A percentile compares a stretch with the other conserved stretches of the same genome.
These are phyloP conservation scores for Syzygium grande DNA, from an alignment of 345 rosid genomes.

Conservation along the genomic window DNA sequence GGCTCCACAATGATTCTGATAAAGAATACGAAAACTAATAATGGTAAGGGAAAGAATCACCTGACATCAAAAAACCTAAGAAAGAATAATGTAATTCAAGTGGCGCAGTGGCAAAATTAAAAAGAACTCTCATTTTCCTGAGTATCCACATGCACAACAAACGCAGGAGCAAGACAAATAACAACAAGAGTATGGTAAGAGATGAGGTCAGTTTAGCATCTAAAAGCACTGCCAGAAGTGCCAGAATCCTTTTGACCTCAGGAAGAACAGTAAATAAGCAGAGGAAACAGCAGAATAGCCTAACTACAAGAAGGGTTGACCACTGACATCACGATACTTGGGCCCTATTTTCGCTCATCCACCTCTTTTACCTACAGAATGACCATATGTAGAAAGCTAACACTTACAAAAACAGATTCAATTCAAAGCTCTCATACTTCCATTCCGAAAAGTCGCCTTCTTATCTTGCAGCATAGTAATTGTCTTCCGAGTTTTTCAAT, in stretches of 20 bases:
- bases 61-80: neutral
- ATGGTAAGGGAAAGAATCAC: neutral
- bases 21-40: neutral
- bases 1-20: neutral
- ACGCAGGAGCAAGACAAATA: neutral
- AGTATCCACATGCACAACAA: neutral
- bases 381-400: neutral
- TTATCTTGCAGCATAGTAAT: neutral
- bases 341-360: neutral
- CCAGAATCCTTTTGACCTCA: neutral
- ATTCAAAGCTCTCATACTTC: neutral
- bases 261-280: neutral
- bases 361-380: neutral
- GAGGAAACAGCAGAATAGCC: neutral
- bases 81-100: neutral
- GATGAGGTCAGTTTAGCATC: neutral
- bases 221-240: neutral
- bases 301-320: neutral
- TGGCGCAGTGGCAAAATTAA: neutral
- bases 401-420: neutral
- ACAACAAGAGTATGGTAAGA: neutral
- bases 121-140: neutral
- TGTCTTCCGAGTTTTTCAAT: neutral
- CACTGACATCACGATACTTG: neutral
- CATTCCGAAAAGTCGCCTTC: neutral